Evolutionary conservation across 2,329 filamentous ascomycete genomes (phyloP).

Genomic region (Fusarium staphyleae): DNA sequence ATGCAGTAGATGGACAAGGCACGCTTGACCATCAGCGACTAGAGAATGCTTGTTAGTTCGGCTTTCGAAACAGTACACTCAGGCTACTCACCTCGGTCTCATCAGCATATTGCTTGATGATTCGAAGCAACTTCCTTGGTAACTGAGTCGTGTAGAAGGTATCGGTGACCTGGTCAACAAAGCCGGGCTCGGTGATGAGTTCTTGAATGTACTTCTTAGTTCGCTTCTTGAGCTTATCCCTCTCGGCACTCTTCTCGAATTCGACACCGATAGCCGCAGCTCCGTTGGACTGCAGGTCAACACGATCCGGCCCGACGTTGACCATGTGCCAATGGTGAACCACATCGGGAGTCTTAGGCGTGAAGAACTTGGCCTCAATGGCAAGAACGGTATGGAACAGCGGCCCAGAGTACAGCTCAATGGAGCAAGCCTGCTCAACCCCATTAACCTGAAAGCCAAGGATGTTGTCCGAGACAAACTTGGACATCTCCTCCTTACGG

Average conservation of each 20-base stretch:
- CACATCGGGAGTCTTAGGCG: conserved; percentile 55
- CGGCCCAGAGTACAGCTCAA: conserved; percentile 58
- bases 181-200: conserved; percentile 56
- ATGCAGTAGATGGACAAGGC: conserved; percentile 63
- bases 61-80: conserved; percentile 13
- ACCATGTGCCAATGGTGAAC: conserved; percentile 59
- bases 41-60: conserved; percentile 15
- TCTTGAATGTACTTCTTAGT: conserved; percentile 58
- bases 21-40: conserved; percentile 59
- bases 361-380: conserved; percentile 61
- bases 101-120: conserved; percentile 57
- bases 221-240: conserved; percentile 55
- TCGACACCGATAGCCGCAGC: conserved; percentile 62
- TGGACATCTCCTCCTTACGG: conserved; percentile 56
- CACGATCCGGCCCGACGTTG: conserved; percentile 45
- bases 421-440: conserved; percentile 50
- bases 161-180: conserved; percentile 59
- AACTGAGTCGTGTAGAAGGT: conserved; percentile 53
- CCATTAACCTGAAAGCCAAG: conserved; percentile 52
- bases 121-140: conserved; percentile 54
- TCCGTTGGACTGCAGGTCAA: conserved; percentile 51
- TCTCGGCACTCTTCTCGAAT: conserved; percentile 49
- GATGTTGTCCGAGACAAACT: conserved; percentile 59
- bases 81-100: conserved; percentile 51
- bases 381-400: conserved; percentile 54